These are phyloP conservation scores for Phaeomoniella chlamydospora DNA, from an alignment of 2,329 filamentous ascomycete species.

Conservation along the genomic window DNA sequence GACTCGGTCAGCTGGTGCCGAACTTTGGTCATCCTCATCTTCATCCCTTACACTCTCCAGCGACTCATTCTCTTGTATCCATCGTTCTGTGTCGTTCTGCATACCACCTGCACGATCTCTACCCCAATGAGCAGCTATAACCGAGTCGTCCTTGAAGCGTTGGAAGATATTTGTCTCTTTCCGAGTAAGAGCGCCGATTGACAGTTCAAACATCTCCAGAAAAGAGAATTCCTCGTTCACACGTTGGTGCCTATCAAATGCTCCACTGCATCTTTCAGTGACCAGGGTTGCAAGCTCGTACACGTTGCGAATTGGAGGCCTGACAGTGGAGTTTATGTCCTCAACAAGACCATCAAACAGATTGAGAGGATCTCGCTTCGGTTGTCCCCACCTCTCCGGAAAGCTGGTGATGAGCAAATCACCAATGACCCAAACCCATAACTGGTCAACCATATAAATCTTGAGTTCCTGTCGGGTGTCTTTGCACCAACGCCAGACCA, in stretches of 20 bases:
- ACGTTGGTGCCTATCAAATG: slow-evolving; percentile 44
- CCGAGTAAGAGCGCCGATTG: slow-evolving; percentile 40
- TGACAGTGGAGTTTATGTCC: slow-evolving; percentile 49
- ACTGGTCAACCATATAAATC: slow-evolving; percentile 54
- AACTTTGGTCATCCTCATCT: slow-evolving; percentile 7
- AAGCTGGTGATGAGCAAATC: slow-evolving; percentile 48
- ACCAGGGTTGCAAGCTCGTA: slow-evolving; percentile 51
- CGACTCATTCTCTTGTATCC: neutral
- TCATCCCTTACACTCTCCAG: neutral
- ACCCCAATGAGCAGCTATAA: slow-evolving; percentile 40
- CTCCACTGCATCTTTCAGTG: slow-evolving; percentile 42
- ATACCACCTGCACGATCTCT: slow-evolving; percentile 12
- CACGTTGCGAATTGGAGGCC: slow-evolving; percentile 43
- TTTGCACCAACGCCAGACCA: slow-evolving; percentile 45
- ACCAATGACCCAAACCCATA: slow-evolving; percentile 50
- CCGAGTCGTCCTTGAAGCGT: slow-evolving; percentile 44
- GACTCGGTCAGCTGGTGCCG: slow-evolving; percentile 22
- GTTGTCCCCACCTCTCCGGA: slow-evolving; percentile 37
- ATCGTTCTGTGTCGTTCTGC: neutral
- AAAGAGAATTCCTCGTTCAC: slow-evolving; percentile 49
- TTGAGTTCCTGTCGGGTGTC: slow-evolving; percentile 8
- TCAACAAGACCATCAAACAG: slow-evolving; percentile 50
- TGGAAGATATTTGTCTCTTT: slow-evolving; percentile 44
- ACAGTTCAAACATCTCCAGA: slow-evolving; percentile 52
- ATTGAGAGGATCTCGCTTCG: slow-evolving; percentile 35